Evolutionary conservation across 106 monocot species (phyloP).

Genomic region (Allium fistulosum): DNA sequence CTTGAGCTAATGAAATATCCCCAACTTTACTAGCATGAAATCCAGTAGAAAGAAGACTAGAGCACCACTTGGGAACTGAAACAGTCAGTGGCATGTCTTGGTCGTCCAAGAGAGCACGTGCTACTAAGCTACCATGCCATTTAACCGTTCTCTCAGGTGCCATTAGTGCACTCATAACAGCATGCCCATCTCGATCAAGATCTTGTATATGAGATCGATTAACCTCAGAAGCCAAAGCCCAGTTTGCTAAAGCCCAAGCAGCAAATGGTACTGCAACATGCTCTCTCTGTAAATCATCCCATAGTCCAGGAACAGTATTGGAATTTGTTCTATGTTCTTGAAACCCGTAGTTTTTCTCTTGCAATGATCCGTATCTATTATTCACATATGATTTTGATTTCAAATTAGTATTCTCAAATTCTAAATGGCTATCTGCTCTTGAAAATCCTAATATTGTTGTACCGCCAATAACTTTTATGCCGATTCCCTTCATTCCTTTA

Average conservation of each 20-base stretch:
- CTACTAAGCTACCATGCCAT: constrained; percentile 93
- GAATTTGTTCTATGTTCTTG: constrained; percentile 7
- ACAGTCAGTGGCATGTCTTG: constrained; percentile 53
- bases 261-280: constrained; percentile 99
- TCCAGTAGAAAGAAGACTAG: constrained; percentile 78
- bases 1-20: constrained; percentile 50
- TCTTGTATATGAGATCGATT: constrained; percentile 87
- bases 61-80: constrained; percentile 85
- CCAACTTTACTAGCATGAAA: constrained; percentile 64
- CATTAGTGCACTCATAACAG: constrained; percentile 61
- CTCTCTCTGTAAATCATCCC: constrained; percentile 98
- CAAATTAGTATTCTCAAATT: constrained; percentile 11
- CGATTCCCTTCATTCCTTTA: constrained; percentile 69
- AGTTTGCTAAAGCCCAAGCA: constrained; percentile 98
- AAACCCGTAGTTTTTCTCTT: constrained; percentile 15
- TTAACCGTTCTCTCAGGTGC: constrained; percentile 95
- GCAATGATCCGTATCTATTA: constrained; percentile 4
- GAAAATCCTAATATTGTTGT: constrained; percentile 73
- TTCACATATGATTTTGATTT: constrained; percentile 9
- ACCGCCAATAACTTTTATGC: constrained; percentile 90
- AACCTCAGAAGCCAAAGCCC: constrained; percentile 78
- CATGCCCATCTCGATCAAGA: constrained; percentile 85
- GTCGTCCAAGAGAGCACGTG: constrained; percentile 80
- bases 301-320: constrained; percentile 65
- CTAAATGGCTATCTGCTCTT: constrained; percentile 20